Percentiles rank a stretch among this genome's conserved stretches.
These are phyloP conservation scores for Amylostereum chailletii DNA, from an alignment of 1,284 basidiomycete species.

Conservation along the genomic window DNA sequence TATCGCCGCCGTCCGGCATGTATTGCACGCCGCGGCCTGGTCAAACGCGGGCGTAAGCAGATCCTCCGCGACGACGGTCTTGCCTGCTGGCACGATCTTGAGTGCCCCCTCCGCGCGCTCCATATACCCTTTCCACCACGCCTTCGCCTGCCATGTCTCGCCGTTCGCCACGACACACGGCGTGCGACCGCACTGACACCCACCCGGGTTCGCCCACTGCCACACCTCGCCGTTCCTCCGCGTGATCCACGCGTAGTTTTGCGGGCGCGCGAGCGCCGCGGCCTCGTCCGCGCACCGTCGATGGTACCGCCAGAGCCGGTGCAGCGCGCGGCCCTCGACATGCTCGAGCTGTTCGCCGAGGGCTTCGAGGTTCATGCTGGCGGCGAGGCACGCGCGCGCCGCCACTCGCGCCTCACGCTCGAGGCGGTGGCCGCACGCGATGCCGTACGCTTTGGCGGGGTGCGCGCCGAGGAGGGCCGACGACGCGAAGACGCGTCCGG, in stretches of 20 bases:
- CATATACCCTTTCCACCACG: conserved; percentile 3
- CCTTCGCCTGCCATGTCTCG: neutral
- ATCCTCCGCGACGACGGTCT: neutral
- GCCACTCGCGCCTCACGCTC: conserved; percentile 1
- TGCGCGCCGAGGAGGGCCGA: neutral
- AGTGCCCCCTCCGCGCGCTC: neutral
- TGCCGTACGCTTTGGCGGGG: conserved; percentile 5
- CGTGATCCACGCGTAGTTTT: neutral
- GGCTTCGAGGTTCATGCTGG: neutral
- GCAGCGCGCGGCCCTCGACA: neutral
- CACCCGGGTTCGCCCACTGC: neutral
- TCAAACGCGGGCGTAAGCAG: neutral
- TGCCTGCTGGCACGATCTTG: neutral
- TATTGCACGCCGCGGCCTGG: neutral
- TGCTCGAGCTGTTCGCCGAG: neutral
- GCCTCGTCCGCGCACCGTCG: neutral
- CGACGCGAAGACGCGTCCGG: neutral
- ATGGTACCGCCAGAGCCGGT: neutral
- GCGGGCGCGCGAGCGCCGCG: neutral
- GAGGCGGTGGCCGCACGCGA: conserved; percentile 3
- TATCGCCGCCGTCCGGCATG: neutral
- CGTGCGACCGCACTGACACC: neutral
- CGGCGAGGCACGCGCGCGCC: neutral
- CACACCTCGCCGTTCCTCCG: neutral
- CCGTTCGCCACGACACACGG: neutral